phyloP scores from a whole-genome alignment of 2,329 filamentous ascomycete genomes.

The Penicillium sp. region DNA sequence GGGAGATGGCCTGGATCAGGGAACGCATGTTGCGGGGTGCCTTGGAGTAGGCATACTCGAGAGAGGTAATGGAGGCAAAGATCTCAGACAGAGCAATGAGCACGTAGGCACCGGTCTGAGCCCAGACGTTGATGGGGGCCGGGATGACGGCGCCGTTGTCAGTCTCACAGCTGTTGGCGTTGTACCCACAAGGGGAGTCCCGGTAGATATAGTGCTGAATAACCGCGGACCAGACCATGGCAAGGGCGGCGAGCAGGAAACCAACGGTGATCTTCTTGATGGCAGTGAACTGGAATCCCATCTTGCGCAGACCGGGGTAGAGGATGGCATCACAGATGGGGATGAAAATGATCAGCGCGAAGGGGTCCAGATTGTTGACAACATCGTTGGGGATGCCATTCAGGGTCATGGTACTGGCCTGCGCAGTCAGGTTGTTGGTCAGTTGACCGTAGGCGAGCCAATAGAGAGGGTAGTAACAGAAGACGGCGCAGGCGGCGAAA shows the following conservation, averaged over 20 bases:
- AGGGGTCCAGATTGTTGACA: constrained; percentile 57
- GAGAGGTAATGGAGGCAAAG: constrained; percentile 64
- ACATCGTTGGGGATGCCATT: constrained; percentile 60
- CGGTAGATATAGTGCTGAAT: constrained; percentile 61
- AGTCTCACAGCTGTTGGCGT: constrained; percentile 53
- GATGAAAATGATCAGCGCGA: constrained; percentile 58
- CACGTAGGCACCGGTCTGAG: constrained; percentile 54
- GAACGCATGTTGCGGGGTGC: constrained; percentile 79
- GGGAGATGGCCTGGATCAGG: constrained; percentile 67
- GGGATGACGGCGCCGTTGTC: constrained; percentile 34
- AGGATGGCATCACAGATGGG: constrained; percentile 57
- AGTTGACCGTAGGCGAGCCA: constrained; percentile 57
- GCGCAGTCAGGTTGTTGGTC: constrained; percentile 58
- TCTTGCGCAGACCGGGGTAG: constrained; percentile 54
- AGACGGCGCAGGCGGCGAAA: constrained; percentile 70
- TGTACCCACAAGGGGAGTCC: constrained; percentile 61
- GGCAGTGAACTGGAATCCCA: constrained; percentile 55
- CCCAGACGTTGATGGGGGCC: constrained; percentile 66
- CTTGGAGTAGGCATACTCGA: constrained; percentile 78
- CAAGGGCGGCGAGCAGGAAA: constrained; percentile 52
- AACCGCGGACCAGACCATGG: constrained; percentile 56
- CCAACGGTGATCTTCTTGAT: constrained; percentile 57
- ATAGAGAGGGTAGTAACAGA: constrained; percentile 51
- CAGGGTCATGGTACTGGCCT: constrained; percentile 57
- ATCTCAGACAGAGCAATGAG: constrained; percentile 61